Base-by-base conservation (phyloP, 2,329 filamentous ascomycete species). In the Colletotrichum nymphaeae region DNA sequence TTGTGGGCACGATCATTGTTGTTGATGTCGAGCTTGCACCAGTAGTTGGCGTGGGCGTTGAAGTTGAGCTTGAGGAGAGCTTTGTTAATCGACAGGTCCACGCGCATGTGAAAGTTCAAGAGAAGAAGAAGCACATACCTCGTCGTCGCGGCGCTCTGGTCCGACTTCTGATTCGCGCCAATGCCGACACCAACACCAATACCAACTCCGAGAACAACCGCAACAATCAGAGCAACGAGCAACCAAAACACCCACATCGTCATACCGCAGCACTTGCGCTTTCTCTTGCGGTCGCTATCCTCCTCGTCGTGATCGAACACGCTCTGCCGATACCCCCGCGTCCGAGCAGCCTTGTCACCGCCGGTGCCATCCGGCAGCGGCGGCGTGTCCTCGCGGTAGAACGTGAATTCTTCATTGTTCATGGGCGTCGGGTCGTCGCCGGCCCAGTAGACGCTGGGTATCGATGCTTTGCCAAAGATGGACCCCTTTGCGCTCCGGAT, bases 101-200 rank as follows among this genome's bases (percentile, higher is more conserved):
- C 35, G 30, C 19, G 42, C 19, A 35, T 28, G 14, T 22, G n/a
- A 24, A 24, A 53, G 16, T 22, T 9, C 19, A 49, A 49, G 42
- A 28, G 5, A 63, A 22, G 5, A 63, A 16, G 32, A 35, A 16
- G 53, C 8, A 6, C 62, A 46, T 60, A 74, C 73, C 60, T 62
- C 1, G 46, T 73, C 59, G 42, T 56, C 22, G 26, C 52, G 5
- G 58, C 49, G n/a, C 9, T 56, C 11, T 73, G 42, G 28, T 46
- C 49, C 37, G 64, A 37, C 30, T 59, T 69, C 2, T 71, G 73
- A 16, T 82, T 82, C 8, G 79, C 73, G 19, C 83, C 82, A 8
- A 86, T 78, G 1, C 83, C 83, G 1, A 84, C 81, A 0, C 82
- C 82, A 5, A 86, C 79, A 4, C 85, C 85, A 3, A 87, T 79